Conservation (phyloP, 306 rosid species). For the Trifolium repens region DNA sequence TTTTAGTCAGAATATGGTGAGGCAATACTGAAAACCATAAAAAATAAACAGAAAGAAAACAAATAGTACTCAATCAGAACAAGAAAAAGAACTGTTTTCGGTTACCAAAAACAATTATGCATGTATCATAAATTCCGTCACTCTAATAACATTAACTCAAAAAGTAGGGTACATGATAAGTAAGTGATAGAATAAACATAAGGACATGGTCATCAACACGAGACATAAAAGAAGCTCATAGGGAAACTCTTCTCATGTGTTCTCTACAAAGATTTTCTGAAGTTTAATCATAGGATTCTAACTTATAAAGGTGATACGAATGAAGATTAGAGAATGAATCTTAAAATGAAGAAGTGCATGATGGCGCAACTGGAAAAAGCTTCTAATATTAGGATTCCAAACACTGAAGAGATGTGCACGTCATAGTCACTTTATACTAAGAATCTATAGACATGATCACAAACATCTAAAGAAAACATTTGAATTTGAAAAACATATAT, state of each 20-base stretch:
- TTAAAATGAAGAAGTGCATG: too few species aligned
- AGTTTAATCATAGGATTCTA: conserved; percentile 12
- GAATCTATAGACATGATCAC: too few species aligned
- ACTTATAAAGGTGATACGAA: too few species aligned
- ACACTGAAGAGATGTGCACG: too few species aligned
- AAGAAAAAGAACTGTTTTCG: background rate
- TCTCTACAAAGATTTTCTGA: background rate
- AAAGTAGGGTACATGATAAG: background rate
- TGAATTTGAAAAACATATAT: background rate
- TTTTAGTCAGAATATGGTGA: conserved; percentile 24
- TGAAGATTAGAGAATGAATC: too few species aligned
- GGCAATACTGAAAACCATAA: background rate
- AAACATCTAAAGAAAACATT: background rate
- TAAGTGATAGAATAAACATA: background rate
- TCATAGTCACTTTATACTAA: too few species aligned
- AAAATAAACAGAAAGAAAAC: background rate
- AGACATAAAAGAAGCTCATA: background rate
- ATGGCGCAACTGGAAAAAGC: too few species aligned
- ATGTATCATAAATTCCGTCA: background rate
- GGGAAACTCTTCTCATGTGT: background rate
- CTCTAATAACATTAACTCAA: background rate
- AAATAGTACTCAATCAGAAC: conserved; percentile 20
- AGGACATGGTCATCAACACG: conserved; percentile 6
- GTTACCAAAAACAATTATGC: conserved; percentile 6
- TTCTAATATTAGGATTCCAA: too few species aligned